Evolutionary conservation across 352 stramenopile species (phyloP), one percentile per base, ranked within the genome.

Genomic region (Stramenopiles sp.): DNA sequence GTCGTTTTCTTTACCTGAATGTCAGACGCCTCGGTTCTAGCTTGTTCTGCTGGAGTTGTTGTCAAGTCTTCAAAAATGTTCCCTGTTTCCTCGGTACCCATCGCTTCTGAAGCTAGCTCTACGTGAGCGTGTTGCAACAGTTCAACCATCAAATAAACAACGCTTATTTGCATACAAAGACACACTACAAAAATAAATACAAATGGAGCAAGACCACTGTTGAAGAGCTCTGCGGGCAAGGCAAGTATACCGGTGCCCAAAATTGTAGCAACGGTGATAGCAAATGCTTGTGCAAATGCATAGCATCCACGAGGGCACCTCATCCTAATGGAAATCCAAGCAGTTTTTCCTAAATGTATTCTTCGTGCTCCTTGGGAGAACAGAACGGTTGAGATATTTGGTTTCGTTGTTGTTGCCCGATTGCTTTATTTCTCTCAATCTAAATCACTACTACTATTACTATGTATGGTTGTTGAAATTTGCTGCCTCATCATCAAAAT

Each of bases 161-260:
- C 81, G 4, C 7, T 27, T 4, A 83, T 7, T 81, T 83, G 78
- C 78, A 82, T 82, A 7, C 67, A n/a, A 29, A 83, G 39, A 25
- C 76, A 7, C n/a, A 83, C 33, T 27, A 4, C 55, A 82, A 83
- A 83, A 4, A 7, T 75, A 14, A 83, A 67, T 30, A 30, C 33
- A 29, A 83, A 83, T 7, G 81, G 81, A 7, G 4, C 25, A 22
- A 83, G 7, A 27, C 81, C 81, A 29, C 71, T 7, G 7, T 83
- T 75, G 7, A 78, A 76, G 27, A 83, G 71, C 7, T 82, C 75
- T 7, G 82, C 81, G 29, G 81, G 81, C 4, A 83, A 78, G 76
- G 75, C 81, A 25, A 83, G 78, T 32, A 83, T 83, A 81, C 81
- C 81, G 7, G 81, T 83, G 30, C 81, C 81, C 4, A 83, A 78